Evolutionary conservation across 257 asterid species (phyloP).

Genomic region (Ilex asprella): DNA sequence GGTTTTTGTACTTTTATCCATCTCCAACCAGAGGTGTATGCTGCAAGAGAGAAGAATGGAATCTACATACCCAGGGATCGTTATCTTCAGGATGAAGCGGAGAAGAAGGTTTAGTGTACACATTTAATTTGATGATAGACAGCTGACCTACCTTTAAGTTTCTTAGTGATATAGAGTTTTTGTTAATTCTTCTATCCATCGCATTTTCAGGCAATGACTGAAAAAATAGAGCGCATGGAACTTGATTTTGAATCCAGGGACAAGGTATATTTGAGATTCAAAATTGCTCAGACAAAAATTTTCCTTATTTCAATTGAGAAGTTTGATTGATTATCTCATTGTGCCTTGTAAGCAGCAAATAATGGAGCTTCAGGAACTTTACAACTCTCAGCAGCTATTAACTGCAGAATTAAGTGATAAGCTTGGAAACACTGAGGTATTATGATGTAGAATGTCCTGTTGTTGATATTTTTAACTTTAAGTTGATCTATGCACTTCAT

Average conservation of each 20-base stretch:
- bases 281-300: slow-evolving; percentile 6
- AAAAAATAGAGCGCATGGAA: slow-evolving; percentile 93
- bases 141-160: slow-evolving; percentile 5
- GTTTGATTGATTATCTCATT: slow-evolving; percentile 6
- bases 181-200: slow-evolving; percentile 7
- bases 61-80: slow-evolving; percentile 95
- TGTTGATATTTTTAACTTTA: background rate
- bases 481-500: background rate
- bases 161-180: slow-evolving; percentile 10
- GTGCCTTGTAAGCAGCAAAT: slow-evolving; percentile 55
- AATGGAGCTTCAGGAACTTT: slow-evolving; percentile 74
- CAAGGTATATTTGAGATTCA: slow-evolving; percentile 49
- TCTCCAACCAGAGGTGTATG: slow-evolving; percentile 75
- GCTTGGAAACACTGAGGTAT: slow-evolving; percentile 85
- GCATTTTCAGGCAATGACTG: slow-evolving; percentile 75
- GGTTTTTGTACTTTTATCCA: slow-evolving; percentile 5
- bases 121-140: slow-evolving; percentile 8
- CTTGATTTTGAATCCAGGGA: slow-evolving; percentile 84
- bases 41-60: slow-evolving; percentile 98
- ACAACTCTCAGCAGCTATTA: slow-evolving; percentile 76
- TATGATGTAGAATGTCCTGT: background rate
- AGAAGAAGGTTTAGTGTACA: slow-evolving; percentile 61
- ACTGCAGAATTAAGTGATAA: slow-evolving; percentile 61
- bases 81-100: slow-evolving; percentile 98
- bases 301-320: background rate